phyloP scores from a whole-genome alignment of 352 stramenopile species.

The Pythium aristosporum region DNA sequence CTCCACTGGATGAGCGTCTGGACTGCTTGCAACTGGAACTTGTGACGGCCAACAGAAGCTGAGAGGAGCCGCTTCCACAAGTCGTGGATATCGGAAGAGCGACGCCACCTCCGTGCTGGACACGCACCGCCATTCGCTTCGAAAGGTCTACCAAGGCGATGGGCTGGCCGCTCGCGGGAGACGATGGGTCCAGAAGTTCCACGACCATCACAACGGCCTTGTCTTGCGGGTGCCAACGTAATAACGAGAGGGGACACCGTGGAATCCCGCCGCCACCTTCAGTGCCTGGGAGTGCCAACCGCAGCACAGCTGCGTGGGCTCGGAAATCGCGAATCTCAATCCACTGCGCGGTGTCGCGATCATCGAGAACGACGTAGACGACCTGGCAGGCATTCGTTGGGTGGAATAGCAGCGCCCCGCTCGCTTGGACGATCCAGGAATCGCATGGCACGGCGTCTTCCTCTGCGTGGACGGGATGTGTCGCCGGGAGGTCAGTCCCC shows the following conservation, averaged over 20 bases:
- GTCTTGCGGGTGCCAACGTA: conserved; percentile 1
- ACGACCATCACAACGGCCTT: background rate
- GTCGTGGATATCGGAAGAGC: background rate
- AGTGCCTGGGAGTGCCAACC: background rate
- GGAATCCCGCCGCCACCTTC: background rate
- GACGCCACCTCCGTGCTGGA: background rate
- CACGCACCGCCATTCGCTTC: background rate
- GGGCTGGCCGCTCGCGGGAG: background rate
- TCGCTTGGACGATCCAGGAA: conserved; percentile 12
- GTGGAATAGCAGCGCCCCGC: conserved; percentile 16
- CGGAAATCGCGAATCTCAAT: conserved; percentile 21
- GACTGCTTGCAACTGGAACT: background rate
- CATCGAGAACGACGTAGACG: background rate
- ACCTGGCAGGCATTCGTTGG: conserved; percentile 5
- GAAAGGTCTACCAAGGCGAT: background rate
- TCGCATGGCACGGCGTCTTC: conserved; percentile 15
- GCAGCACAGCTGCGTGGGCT: background rate
- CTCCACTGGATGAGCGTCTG: background rate
- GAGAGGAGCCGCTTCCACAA: background rate
- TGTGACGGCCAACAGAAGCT: background rate
- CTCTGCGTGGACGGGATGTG: conserved; percentile 21
- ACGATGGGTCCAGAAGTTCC: background rate
- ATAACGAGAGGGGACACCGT: background rate
- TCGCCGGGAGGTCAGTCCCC: background rate
- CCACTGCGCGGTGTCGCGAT: background rate